phyloP scores from a whole-genome alignment of 768 basidiomycete species.

The Scleroderma bovista region DNA sequence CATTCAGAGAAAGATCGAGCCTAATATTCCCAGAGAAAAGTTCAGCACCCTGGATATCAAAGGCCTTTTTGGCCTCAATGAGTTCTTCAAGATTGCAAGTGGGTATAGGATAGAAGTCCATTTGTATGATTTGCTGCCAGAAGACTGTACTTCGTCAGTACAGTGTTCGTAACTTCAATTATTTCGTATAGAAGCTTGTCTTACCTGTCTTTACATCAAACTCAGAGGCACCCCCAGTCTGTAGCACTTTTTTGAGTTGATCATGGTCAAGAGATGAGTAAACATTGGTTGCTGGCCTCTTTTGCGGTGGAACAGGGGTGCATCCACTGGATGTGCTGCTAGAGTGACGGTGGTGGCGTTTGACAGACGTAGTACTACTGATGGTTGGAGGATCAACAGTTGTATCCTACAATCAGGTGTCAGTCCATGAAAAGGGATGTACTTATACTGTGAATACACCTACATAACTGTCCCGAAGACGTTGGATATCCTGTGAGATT shows the following conservation, averaged over 20 bases:
- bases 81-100: background rate
- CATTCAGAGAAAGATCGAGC: background rate
- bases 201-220: slow-evolving; percentile 2
- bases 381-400: too few relatives aligned
- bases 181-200: background rate
- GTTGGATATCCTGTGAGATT: background rate
- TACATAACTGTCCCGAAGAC: background rate
- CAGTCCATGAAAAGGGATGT: too few relatives aligned
- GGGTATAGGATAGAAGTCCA: background rate
- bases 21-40: background rate
- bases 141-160: background rate
- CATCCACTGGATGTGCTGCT: background rate
- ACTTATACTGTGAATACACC: too few relatives aligned
- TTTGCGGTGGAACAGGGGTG: too few relatives aligned
- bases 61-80: background rate
- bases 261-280: background rate
- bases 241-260: background rate
- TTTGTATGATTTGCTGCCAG: background rate
- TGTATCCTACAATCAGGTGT: background rate
- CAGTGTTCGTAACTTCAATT: too few relatives aligned
- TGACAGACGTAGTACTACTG: background rate
- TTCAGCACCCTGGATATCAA: background rate
- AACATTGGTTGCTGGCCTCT: too few relatives aligned
- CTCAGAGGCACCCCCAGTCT: background rate
- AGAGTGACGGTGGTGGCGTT: background rate